phyloP scores from a whole-genome alignment of 2,329 filamentous ascomycete genomes.

The Nemania abortiva region DNA sequence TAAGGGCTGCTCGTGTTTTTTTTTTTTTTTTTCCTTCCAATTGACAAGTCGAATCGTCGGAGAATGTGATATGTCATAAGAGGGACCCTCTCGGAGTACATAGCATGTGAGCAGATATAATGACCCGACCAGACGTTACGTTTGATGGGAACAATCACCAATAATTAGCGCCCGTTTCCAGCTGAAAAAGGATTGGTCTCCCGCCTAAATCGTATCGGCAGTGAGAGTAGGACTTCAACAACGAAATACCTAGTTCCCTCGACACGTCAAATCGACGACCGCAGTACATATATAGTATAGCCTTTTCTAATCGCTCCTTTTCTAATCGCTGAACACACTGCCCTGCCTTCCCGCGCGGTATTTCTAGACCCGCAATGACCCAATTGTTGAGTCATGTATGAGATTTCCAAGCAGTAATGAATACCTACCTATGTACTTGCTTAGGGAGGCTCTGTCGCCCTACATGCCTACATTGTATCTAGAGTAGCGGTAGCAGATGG shows the following conservation, averaged over 20 bases:
- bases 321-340: not conserved
- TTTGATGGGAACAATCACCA: constrained; percentile 18
- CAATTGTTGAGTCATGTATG: constrained; percentile 12
- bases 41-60: constrained; percentile 8
- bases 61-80: constrained; percentile 28
- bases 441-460: not conserved
- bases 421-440: not conserved
- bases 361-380: constrained; percentile 4
- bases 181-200: constrained; percentile 10
- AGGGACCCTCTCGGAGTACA: not conserved
- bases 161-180: constrained; percentile 20
- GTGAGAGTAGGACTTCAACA: constrained; percentile 1
- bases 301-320: constrained; percentile 10
- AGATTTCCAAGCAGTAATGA: constrained; percentile 4
- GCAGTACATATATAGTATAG: not conserved
- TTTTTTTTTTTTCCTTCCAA: constrained; percentile 9
- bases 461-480: not conserved
- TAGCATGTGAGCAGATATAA: constrained; percentile 3
- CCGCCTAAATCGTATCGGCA: constrained; percentile 23
- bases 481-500: not conserved
- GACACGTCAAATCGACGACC: not conserved
- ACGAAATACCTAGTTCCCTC: not conserved
- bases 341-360: constrained; percentile 5
- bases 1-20: constrained; percentile 5
- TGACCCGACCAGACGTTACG: constrained; percentile 7